These are phyloP conservation scores for Barnettozyma hawaiiensis DNA, from an alignment of 1,139 yeast genomes.

Conservation along the genomic window DNA sequence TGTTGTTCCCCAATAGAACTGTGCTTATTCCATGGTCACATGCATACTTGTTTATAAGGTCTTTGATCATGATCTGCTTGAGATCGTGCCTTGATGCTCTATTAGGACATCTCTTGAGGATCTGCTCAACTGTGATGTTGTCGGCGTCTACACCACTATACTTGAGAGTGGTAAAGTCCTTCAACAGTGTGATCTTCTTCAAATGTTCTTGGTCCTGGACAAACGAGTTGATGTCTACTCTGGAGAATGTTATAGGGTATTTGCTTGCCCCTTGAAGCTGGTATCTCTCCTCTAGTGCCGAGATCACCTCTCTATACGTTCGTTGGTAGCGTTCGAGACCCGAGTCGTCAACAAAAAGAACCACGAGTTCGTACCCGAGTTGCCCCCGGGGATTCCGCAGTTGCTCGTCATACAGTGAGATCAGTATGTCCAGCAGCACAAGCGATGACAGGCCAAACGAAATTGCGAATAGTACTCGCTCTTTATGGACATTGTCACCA, in stretches of 20 bases:
- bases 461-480: slow-evolving; percentile 51
- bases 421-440: slow-evolving; percentile 60
- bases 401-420: slow-evolving; percentile 60
- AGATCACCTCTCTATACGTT: slow-evolving; percentile 14
- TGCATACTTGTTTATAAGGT: slow-evolving; percentile 47
- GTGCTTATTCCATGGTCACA: slow-evolving; percentile 42
- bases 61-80: slow-evolving; percentile 41
- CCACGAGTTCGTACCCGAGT: slow-evolving; percentile 60
- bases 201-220: slow-evolving; percentile 4
- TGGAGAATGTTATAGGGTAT: slow-evolving; percentile 20
- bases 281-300: slow-evolving; percentile 25
- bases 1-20: slow-evolving; percentile 68
- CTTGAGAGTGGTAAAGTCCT: slow-evolving; percentile 12
- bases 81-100: slow-evolving; percentile 64
- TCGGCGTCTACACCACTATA: too few species aligned
- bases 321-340: slow-evolving; percentile 18
- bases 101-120: slow-evolving; percentile 35
- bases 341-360: slow-evolving; percentile 47
- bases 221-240: slow-evolving; percentile 17
- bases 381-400: slow-evolving; percentile 50
- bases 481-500: slow-evolving; percentile 14
- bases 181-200: slow-evolving; percentile 9
- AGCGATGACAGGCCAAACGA: slow-evolving; percentile 66
- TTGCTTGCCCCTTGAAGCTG: slow-evolving; percentile 15
- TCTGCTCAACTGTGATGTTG: slow-evolving; percentile 14